Base-by-base conservation (phyloP, 2,329 filamentous ascomycete species). In the Diaporthe sp. region DNA sequence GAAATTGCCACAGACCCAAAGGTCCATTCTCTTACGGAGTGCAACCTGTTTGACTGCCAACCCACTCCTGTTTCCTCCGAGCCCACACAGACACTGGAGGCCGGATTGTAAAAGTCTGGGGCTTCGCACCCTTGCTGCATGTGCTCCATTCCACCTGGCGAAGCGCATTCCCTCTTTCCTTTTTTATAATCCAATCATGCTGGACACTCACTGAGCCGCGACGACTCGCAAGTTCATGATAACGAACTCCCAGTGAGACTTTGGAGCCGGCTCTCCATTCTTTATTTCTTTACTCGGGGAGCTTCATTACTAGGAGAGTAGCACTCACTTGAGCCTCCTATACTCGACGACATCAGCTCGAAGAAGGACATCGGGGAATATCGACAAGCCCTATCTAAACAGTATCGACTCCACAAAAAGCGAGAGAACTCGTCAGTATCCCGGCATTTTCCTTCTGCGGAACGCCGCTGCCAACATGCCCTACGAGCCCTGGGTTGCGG, bases 21-120 rank as follows among this genome's bases (percentile, higher is more conserved):
- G 65, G 42, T 39, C 46, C 65, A 68, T 68, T n/a, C 7, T 22
- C 22, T 5, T 13, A 25, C 44, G 34, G 65, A 39, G n/a, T 39
- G 22, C 49, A 70, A 22, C n/a, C 34, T 55, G 65, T 55, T 70
- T 55, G 46, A 53, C 49, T 55, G 34, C 13, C n/a, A 39, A 31
- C 9, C 65, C 65, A 53, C 49, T 68, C 65, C 49, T 70, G 34
- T 70, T 70, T 70, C 65, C 49, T 31, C 65, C 65, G 65, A 70
- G 49, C 34, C 31, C 46, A 39, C 31, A 25, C 49, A 68, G 49
- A 68, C 49, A 39, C 60, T 46, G 60, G n/a, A 65, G 39, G 60
- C 4, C n/a, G 39, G 17, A 49, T 13, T 55, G 65, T 70, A 42
- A 70, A 70, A 70, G 65, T 55, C 65, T 55, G 65, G 65, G 46